These are phyloP conservation scores for Fusarium annulatum DNA, from an alignment of 2,329 filamentous ascomycete genomes.

Conservation along the genomic window DNA sequence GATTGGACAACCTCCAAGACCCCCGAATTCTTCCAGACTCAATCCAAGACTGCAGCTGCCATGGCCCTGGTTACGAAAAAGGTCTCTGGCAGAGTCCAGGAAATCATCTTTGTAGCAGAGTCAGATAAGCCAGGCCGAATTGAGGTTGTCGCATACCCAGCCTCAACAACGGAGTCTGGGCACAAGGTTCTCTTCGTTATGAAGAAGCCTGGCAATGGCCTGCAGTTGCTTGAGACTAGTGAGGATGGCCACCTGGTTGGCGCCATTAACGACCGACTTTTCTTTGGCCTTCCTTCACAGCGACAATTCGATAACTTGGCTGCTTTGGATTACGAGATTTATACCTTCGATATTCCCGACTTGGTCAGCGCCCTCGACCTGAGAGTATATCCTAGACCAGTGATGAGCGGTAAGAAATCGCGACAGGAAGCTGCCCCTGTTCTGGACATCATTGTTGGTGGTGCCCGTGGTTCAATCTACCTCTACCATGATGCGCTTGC, in stretches of 20 bases:
- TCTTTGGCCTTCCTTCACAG: conserved; percentile 48
- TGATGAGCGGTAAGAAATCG: conserved; percentile 37
- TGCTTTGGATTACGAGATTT: conserved; percentile 63
- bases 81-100: conserved; percentile 50
- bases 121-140: conserved; percentile 50
- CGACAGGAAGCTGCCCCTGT: conserved; percentile 49
- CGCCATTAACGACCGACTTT: conserved; percentile 52
- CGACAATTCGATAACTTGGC: conserved; percentile 38
- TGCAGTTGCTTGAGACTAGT: conserved; percentile 59
- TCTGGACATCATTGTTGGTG: conserved; percentile 83
- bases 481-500: conserved; percentile 81
- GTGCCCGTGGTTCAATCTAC: conserved; percentile 79
- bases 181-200: conserved; percentile 53
- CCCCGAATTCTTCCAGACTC: conserved; percentile 55
- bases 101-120: conserved; percentile 62
- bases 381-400: conserved; percentile 52
- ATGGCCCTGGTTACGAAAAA: conserved; percentile 57
- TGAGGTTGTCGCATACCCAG: conserved; percentile 60
- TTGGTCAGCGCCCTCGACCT: conserved; percentile 76
- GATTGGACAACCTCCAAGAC: conserved; percentile 65
- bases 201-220: conserved; percentile 50
- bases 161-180: conserved; percentile 44
- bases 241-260: conserved; percentile 66
- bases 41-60: conserved; percentile 58
- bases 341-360: conserved; percentile 69